Percentiles rank a stretch among this genome's conserved stretches.
Evolutionary conservation across 768 basidiomycete species (phyloP).

Genomic region (Pholiota conissans): DNA sequence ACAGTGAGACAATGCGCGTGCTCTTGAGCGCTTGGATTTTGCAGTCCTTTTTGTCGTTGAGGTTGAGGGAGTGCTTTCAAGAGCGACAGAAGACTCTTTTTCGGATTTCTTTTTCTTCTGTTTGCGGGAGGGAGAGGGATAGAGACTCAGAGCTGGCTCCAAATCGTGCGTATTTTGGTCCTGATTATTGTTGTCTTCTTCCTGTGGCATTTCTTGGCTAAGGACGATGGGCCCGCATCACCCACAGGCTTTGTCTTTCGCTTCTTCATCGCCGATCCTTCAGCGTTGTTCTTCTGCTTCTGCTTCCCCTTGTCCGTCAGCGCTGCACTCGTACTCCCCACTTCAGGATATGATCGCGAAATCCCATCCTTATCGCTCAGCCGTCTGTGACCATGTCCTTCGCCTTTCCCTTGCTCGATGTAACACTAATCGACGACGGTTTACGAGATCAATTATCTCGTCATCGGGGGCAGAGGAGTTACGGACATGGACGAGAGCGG

Average conservation of each 20-base stretch:
- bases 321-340: neutral
- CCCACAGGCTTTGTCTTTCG: conserved; percentile 19
- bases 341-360: neutral
- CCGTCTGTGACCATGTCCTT: neutral
- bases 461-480: neutral
- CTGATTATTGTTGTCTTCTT: conserved; percentile 5
- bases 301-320: conserved; percentile 13
- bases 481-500: neutral
- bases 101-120: conserved; percentile 15
- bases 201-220: conserved; percentile 3
- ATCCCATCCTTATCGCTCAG: conserved; percentile 12
- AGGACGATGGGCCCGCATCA: conserved; percentile 7
- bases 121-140: neutral
- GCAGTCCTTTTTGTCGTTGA: neutral
- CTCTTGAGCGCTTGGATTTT: conserved; percentile 1
- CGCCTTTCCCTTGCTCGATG: neutral
- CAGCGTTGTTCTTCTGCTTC: conserved; percentile 7
- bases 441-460: neutral
- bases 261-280: conserved; percentile 21
- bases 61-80: neutral
- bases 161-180: conserved; percentile 1
- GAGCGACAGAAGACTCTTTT: conserved; percentile 12
- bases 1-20: neutral
- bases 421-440: neutral
- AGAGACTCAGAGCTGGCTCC: neutral